Evolutionary conservation across 2,329 filamentous ascomycete genomes (phyloP), one percentile per base, ranked within the genome.

Genomic region (Arthrocladium fulminans): DNA sequence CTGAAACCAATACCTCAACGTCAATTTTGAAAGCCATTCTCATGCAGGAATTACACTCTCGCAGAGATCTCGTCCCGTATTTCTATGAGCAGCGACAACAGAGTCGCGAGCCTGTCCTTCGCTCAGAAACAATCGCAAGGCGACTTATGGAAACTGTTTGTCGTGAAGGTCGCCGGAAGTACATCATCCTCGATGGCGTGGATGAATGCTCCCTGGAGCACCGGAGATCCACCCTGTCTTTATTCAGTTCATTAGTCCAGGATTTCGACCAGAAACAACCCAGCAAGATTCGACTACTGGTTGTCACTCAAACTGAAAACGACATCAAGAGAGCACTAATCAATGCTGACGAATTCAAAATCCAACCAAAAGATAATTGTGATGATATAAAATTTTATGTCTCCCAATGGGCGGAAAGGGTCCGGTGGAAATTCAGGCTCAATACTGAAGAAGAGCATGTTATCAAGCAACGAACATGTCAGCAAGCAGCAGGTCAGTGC

Each of bases 181-280:
- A 8, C 70, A 66, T 52, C 60, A 51, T 73, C 5, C 57, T 73
- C n/a, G 71, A 73, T 51, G 70, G 71, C 0, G 51, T 73, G 12
- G 70, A 73, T 42, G 69, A 73, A 49, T 69, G 67, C 44, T 50
- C 61, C 1, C n/a, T 42, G 3, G 23, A 44, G 0, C 62, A 70
- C 12, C 50, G 60, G 8, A 58, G 55, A 20, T 53, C 57, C n/a
- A 55, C 67, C 0, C 32, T 64, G 0, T 6, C 51, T 0, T 68
- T 63, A 45, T 58, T 69, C 29, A 51, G 25, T 6, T 13, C 38
- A 1, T n/a, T 62, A 1, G 55, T 64, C 4, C 41, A 52, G 5
- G 49, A 38, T 17, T 54, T 54, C 30, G 61, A 64, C 8, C 52
- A 50, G 0, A 34, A 50, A 53, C 51, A 52, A 3, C 53, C 56